These are phyloP conservation scores for Meredithiella fracta DNA, from an alignment of 2,329 filamentous ascomycete genomes.

Conservation along the genomic window DNA sequence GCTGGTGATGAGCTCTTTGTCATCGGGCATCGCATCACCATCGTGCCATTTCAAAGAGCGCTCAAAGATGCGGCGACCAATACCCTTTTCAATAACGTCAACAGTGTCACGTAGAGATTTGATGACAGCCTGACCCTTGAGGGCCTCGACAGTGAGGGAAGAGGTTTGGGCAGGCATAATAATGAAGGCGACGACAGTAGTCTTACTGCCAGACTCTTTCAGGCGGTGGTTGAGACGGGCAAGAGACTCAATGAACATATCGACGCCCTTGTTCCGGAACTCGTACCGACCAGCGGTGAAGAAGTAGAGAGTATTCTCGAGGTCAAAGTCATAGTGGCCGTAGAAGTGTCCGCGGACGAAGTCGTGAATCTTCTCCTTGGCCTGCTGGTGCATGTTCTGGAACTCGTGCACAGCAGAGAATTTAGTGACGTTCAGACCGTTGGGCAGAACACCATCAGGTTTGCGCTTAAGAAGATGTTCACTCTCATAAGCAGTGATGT, in stretches of 20 bases:
- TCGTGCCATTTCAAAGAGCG: constrained; percentile 91
- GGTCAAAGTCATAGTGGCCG: constrained; percentile 91
- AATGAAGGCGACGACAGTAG: constrained; percentile 90
- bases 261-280: constrained; percentile 94
- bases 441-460: constrained; percentile 88
- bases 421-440: constrained; percentile 95
- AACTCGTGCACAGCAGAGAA: constrained; percentile 98
- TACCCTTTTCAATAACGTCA: constrained; percentile 79
- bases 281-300: constrained; percentile 96
- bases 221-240: constrained; percentile 87
- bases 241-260: constrained; percentile 98
- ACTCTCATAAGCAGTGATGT: constrained; percentile 96
- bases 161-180: constrained; percentile 97
- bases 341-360: constrained; percentile 98
- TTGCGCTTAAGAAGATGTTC: constrained; percentile 96
- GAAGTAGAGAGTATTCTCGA: constrained; percentile 92
- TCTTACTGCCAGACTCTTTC: constrained; percentile 71
- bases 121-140: constrained; percentile 93
- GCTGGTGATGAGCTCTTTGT: constrained; percentile 85
- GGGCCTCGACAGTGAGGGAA: constrained; percentile 82
- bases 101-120: constrained; percentile 90
- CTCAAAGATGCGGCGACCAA: constrained; percentile 88
- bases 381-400: constrained; percentile 90
- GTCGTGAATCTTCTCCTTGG: constrained; percentile 96
- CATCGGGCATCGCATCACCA: constrained; percentile 80